Percentiles rank a stretch among this genome's conserved stretches.
Evolutionary conservation across 176 grass and related monocot species (phyloP).

Genomic region (Typha latifolia): DNA sequence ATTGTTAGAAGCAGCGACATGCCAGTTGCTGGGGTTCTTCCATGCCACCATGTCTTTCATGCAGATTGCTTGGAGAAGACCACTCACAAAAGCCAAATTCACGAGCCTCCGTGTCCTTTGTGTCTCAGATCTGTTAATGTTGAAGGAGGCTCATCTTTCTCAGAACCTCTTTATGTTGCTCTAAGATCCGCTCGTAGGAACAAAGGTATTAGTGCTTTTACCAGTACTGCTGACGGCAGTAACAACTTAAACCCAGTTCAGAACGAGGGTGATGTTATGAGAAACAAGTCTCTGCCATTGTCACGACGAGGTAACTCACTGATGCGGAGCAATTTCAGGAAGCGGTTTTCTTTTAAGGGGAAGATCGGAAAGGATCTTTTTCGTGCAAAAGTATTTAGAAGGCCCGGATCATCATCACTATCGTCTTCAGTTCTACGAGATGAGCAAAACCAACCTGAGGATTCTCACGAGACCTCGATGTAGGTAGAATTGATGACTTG

Average conservation of each 20-base stretch:
- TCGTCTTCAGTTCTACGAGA: slow-evolving; percentile 37
- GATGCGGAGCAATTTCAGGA: slow-evolving; percentile 59
- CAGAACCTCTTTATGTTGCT: slow-evolving; percentile 65
- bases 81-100: slow-evolving; percentile 57
- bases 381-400: slow-evolving; percentile 46
- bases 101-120: slow-evolving; percentile 75
- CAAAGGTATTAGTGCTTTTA: slow-evolving; percentile 24
- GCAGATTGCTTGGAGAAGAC: slow-evolving; percentile 91
- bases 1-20: slow-evolving; percentile 74
- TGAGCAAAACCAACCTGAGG: not conserved
- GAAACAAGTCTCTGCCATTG: slow-evolving; percentile 31
- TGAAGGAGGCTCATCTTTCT: slow-evolving; percentile 60
- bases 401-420: slow-evolving; percentile 38
- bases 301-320: slow-evolving; percentile 20
- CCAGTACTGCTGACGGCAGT: slow-evolving; percentile 26
- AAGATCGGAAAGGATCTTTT: slow-evolving; percentile 78
- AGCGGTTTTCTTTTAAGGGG: slow-evolving; percentile 70
- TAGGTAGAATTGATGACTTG: slow-evolving; percentile 22
- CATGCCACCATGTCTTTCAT: slow-evolving; percentile 76
- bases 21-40: slow-evolving; percentile 77
- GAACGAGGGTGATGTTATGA: slow-evolving; percentile 28
- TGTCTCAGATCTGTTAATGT: slow-evolving; percentile 29
- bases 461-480: slow-evolving; percentile 14
- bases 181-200: slow-evolving; percentile 40
- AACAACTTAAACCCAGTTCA: slow-evolving; percentile 30